A percentile compares a stretch with the other conserved stretches of the same genome.
phyloP scores from a whole-genome alignment of 805 yeast genomes.

The Komagataella mondaviorum region DNA sequence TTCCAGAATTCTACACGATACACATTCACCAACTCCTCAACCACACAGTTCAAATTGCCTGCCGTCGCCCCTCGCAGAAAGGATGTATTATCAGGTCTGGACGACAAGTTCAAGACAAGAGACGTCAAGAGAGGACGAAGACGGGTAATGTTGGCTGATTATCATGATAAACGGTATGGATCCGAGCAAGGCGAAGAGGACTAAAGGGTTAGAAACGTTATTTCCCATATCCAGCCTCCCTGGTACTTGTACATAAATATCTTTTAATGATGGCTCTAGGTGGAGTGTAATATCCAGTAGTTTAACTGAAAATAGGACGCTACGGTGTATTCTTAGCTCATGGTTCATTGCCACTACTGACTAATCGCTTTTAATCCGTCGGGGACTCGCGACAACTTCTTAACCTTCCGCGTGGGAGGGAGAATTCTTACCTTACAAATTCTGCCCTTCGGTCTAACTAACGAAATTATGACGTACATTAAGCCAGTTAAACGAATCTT shows the following conservation, averaged over 20 bases:
- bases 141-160: background rate
- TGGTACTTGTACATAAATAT: background rate
- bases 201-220: background rate
- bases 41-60: background rate
- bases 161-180: background rate
- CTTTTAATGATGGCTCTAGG: background rate
- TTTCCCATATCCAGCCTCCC: background rate
- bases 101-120: background rate
- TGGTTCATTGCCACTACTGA: background rate
- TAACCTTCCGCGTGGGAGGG: background rate
- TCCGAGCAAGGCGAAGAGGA: background rate
- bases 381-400: background rate
- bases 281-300: background rate
- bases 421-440: background rate
- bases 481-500: slow-evolving; percentile 17
- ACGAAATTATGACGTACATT: background rate
- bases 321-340: background rate
- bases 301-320: background rate
- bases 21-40: background rate
- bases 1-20: background rate
- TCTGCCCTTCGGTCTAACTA: background rate
- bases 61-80: background rate
- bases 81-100: background rate
- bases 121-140: background rate
- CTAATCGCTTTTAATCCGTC: background rate